Evolutionary conservation across 1,139 yeast genomes (phyloP).

Genomic region (Suhomyces maxii): DNA sequence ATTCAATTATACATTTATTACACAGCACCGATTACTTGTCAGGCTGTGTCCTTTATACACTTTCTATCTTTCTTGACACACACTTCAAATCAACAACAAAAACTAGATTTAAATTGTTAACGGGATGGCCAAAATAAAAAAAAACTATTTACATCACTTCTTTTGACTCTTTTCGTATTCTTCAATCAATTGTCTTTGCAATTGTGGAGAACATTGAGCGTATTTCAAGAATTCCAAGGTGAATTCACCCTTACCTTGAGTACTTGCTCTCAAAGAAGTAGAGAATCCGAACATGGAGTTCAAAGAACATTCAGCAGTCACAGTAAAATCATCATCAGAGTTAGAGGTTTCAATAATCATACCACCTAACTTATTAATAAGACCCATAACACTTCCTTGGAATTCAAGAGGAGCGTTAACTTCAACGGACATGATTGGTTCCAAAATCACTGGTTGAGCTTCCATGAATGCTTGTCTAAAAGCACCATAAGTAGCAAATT

Average conservation of each 20-base stretch:
- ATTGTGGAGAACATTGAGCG: slow-evolving; percentile 86
- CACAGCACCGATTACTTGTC: too few relatives aligned
- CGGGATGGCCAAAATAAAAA: too few relatives aligned
- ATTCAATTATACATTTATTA: too few relatives aligned
- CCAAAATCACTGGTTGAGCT: slow-evolving; percentile 85
- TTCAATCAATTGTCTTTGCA: slow-evolving; percentile 87
- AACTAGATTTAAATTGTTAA: too few relatives aligned
- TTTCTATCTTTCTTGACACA: too few relatives aligned
- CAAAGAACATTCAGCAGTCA: slow-evolving; percentile 91
- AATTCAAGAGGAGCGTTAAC: slow-evolving; percentile 95
- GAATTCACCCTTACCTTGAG: slow-evolving; percentile 99
- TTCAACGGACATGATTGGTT: slow-evolving; percentile 93
- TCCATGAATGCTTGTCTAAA: slow-evolving; percentile 86
- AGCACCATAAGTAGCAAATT: slow-evolving; percentile 89
- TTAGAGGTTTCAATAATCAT: slow-evolving; percentile 92
- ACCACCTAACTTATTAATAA: slow-evolving; percentile 89
- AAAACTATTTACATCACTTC: not conserved
- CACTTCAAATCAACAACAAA: too few relatives aligned
- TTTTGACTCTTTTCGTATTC: slow-evolving; percentile 55
- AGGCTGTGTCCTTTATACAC: too few relatives aligned
- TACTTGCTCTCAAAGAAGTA: slow-evolving; percentile 89
- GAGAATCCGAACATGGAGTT: slow-evolving; percentile 97
- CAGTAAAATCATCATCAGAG: slow-evolving; percentile 91
- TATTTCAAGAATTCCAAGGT: slow-evolving; percentile 92
- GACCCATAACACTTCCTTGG: slow-evolving; percentile 91